These are phyloP conservation scores for Calonectria honghensis DNA, from an alignment of 2,329 filamentous ascomycete genomes.

Conservation along the genomic window DNA sequence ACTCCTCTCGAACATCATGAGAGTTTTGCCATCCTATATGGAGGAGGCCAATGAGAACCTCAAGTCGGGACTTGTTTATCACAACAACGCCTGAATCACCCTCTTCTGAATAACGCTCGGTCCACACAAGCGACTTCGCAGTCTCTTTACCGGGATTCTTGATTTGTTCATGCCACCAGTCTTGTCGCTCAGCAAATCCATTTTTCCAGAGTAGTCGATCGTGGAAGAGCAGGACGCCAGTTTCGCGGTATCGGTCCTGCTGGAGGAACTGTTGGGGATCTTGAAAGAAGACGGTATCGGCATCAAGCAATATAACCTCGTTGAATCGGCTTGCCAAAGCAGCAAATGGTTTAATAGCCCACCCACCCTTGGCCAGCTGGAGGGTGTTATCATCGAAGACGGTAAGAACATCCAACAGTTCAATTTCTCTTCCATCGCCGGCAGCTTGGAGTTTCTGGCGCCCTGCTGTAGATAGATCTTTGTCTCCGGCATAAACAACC, in stretches of 20 bases:
- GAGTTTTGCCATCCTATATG: constrained; percentile 68
- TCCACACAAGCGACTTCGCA: constrained; percentile 62
- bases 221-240: constrained; percentile 63
- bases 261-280: constrained; percentile 58
- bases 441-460: constrained; percentile 53
- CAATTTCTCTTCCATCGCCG: constrained; percentile 45
- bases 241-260: constrained; percentile 57
- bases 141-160: constrained; percentile 59
- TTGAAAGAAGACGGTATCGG: constrained; percentile 64
- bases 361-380: constrained; percentile 57
- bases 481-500: constrained; percentile 61
- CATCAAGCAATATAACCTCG: constrained; percentile 62
- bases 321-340: constrained; percentile 60
- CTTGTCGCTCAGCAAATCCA: constrained; percentile 57
- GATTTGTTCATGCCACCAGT: constrained; percentile 63
- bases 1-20: constrained; percentile 60
- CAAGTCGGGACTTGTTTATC: constrained; percentile 62
- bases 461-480: constrained; percentile 53
- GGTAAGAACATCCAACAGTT: constrained; percentile 58
- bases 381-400: constrained; percentile 59
- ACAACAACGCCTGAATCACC: constrained; percentile 65
- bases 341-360: constrained; percentile 66
- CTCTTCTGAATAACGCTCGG: constrained; percentile 64
- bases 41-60: constrained; percentile 62
- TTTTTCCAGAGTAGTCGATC: constrained; percentile 64